Base-by-base conservation (phyloP, 2,329 filamentous ascomycete species). In the Pseudogymnoascus sp. region DNA sequence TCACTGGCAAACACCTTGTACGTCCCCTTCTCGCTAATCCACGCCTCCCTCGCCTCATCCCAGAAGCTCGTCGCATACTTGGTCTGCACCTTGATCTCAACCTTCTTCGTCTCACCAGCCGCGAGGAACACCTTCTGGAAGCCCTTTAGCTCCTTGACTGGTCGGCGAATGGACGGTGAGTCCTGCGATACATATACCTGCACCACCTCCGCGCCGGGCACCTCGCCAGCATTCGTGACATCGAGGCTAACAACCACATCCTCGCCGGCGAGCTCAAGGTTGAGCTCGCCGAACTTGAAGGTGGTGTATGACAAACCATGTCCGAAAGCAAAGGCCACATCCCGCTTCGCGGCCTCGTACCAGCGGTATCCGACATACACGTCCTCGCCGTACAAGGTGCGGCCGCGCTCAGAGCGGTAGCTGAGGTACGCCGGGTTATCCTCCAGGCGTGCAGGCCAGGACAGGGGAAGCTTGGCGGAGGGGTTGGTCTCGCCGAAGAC, bases 381-480 rank as follows among this genome's bases (percentile, higher is more conserved):
- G 65, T 91, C 90, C 74, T 95, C 90, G 56, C 88, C 88, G 71
- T 93, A 95, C 1, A 91, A 77, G 0, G 88, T 86, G 64, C 88
- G 82, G 50, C 88, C 84, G 37, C 86, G 85, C 73, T 93, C 89
- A 11, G 82, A 82, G 38, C 81, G 78, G 74, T 87, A 93, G 77
- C 91, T 93, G 69, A 91, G 79, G 75, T 87, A 92, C 0, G 88
- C 84, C 1, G 90, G 90, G 65, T 89, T 91, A 70, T 92, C 87
- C 70, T 88, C 82, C 0, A 88, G 26, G 15, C 80, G 79, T 61
- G 79, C 79, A 0, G 91, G 90, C 76, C 93, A 93, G 2, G 82
- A 88, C 21, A 92, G 78, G 0, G 89, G 88, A 1, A 93, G 79
- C 73, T 92, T 92, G 13, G 86, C 90, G 50, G 84, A 87, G 0